These are phyloP conservation scores for Basidiobolus meristosporus DNA, from an alignment of 371 early-diverging fungal genomes.

Conservation along the genomic window DNA sequence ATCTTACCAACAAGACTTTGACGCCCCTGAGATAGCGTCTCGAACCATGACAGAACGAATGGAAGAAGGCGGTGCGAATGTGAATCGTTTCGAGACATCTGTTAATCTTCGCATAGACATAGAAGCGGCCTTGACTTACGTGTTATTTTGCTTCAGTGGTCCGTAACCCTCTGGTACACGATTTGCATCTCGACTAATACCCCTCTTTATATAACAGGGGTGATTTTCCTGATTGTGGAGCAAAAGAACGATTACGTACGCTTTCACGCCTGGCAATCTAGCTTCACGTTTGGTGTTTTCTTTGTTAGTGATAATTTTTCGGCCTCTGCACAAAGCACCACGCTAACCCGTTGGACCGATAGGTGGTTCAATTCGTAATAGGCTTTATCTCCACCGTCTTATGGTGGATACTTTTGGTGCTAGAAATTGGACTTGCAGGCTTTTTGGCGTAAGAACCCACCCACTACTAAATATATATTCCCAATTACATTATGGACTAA, in stretches of 20 bases:
- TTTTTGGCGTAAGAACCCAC: conserved; percentile 5
- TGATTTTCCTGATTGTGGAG: conserved; percentile 51
- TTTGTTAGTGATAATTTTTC: background rate
- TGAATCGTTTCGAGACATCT: conserved; percentile 63
- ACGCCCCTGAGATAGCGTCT: background rate
- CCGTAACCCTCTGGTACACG: conserved; percentile 1
- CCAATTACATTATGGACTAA: background rate
- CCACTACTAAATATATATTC: background rate
- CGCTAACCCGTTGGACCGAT: background rate
- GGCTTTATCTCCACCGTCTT: conserved; percentile 12
- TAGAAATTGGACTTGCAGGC: conserved; percentile 16
- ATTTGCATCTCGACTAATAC: conserved; percentile 1
- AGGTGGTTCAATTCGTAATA: conserved; percentile 20
- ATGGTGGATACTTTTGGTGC: conserved; percentile 25
- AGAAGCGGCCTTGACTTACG: conserved; percentile 58
- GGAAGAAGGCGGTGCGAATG: conserved; percentile 27
- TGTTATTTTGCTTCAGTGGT: conserved; percentile 51
- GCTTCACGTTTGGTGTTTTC: conserved; percentile 3
- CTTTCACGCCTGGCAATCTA: conserved; percentile 69
- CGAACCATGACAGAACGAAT: background rate
- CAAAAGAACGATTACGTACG: conserved; percentile 64
- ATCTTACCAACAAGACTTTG: background rate
- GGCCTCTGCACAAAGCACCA: background rate
- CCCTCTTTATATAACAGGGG: conserved; percentile 19
- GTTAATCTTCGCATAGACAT: conserved; percentile 55